phyloP scores from a whole-genome alignment of 2,329 filamentous ascomycete species.

The Zymoseptoria tritici region DNA sequence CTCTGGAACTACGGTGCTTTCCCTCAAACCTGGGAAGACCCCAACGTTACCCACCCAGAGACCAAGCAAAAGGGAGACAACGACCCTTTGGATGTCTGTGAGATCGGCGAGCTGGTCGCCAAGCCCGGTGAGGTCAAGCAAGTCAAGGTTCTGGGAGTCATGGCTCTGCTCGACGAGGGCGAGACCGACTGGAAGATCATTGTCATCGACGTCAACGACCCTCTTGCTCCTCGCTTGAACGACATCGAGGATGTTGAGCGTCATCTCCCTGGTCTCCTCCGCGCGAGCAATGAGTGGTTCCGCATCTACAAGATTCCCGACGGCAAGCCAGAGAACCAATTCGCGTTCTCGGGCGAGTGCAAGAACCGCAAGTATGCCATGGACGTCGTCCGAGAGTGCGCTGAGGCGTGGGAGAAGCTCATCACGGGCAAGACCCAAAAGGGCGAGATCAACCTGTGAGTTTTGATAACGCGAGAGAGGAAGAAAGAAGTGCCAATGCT shows the following conservation, averaged over 20 bases:
- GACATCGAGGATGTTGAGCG: constrained; percentile 98
- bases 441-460: constrained; percentile 76
- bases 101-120: constrained; percentile 96
- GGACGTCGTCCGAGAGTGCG: constrained; percentile 92
- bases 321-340: constrained; percentile 99
- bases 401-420: constrained; percentile 93
- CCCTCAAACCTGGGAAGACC: constrained; percentile 99
- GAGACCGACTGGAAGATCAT: constrained; percentile 99
- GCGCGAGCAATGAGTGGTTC: constrained; percentile 99
- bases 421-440: constrained; percentile 79
- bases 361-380: constrained; percentile 99
- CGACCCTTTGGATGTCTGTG: constrained; percentile 97
- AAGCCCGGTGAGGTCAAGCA: constrained; percentile 97
- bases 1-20: constrained; percentile 99
- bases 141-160: constrained; percentile 98
- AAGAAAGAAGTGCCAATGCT: background rate
- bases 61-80: constrained; percentile 99
- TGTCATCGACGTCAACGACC: constrained; percentile 97
- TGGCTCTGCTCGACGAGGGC: constrained; percentile 98
- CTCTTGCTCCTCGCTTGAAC: constrained; percentile 90
- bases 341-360: constrained; percentile 99
- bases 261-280: constrained; percentile 90
- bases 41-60: constrained; percentile 90
- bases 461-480: constrained; percentile 21
- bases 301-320: constrained; percentile 99